Conservation (phyloP, 352 stramenopile genomes). For the Phytophthora fragariaefolia region DNA sequence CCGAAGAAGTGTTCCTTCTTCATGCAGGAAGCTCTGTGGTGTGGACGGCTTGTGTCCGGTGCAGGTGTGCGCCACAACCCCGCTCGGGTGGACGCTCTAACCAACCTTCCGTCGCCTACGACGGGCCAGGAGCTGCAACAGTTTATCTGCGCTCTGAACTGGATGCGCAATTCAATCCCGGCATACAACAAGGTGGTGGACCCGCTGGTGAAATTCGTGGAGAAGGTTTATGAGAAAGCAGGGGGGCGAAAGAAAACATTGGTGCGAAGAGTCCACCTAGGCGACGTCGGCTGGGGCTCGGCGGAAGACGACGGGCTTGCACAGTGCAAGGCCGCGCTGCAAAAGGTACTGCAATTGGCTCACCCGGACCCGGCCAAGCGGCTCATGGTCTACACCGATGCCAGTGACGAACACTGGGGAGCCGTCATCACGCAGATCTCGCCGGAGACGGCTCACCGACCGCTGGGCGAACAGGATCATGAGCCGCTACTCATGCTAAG, state of each 20-base stretch:
- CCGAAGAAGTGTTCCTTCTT: conserved; percentile 9
- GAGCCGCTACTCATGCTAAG: too few species aligned
- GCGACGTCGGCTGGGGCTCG: not conserved
- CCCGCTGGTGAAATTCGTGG: conserved; percentile 7
- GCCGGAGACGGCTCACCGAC: not conserved
- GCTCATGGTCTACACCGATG: conserved; percentile 6
- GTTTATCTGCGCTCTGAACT: conserved; percentile 9
- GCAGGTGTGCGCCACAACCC: not conserved
- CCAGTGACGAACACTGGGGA: conserved; percentile 8
- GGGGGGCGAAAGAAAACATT: conserved; percentile 9
- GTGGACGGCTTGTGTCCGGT: not conserved
- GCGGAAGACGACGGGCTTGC: not conserved
- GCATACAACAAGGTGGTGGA: conserved; percentile 9
- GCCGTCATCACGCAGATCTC: conserved; percentile 2
- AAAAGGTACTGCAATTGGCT: conserved; percentile 1
- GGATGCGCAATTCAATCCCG: conserved; percentile 1
- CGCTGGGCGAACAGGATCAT: too few species aligned
- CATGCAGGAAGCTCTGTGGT: not conserved
- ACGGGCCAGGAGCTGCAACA: conserved; percentile 10
- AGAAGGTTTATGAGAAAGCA: conserved; percentile 2
- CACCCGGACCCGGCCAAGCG: not conserved
- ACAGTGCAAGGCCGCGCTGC: not conserved
- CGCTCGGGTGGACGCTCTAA: not conserved
- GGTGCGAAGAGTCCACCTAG: not conserved
- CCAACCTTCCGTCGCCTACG: not conserved